Conservation (phyloP, 805 yeast species). For the Candida schatavii region DNA sequence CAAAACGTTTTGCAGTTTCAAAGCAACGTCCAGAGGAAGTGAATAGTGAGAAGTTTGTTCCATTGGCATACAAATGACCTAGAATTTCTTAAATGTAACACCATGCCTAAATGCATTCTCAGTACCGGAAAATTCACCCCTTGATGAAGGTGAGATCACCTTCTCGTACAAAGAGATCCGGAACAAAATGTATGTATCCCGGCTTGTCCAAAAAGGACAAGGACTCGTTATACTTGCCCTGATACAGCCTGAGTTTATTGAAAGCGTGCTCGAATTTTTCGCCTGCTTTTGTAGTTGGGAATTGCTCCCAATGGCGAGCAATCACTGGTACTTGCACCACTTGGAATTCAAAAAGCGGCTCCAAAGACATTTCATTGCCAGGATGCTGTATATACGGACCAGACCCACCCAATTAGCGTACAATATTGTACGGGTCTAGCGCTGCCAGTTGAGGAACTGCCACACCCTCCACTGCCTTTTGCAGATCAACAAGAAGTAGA, state of each 20-base stretch:
- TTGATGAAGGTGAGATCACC: conserved; percentile 19
- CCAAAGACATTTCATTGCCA: conserved; percentile 53
- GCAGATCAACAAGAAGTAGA: conserved; percentile 25
- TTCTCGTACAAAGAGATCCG: conserved; percentile 16
- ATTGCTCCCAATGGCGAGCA: conserved; percentile 80
- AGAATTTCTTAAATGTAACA: conserved; percentile 17
- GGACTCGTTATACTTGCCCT: conserved; percentile 35
- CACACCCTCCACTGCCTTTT: conserved; percentile 23
- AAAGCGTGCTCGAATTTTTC: conserved; percentile 22
- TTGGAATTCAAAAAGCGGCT: conserved; percentile 48
- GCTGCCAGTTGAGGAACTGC: conserved; percentile 42
- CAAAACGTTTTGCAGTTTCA: conserved; percentile 19
- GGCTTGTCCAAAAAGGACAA: conserved; percentile 33
- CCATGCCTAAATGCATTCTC: conserved; percentile 21
- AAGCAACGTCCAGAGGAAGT: conserved; percentile 21
- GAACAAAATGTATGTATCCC: conserved; percentile 28
- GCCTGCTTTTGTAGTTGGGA: conserved; percentile 33
- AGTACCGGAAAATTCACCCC: conserved; percentile 21
- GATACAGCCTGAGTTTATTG: conserved; percentile 31
- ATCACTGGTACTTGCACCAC: conserved; percentile 68
- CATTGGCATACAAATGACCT: conserved; percentile 15
- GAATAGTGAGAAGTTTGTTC: conserved; percentile 16
- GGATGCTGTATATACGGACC: conserved; percentile 53
- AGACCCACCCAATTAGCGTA: conserved; percentile 50
- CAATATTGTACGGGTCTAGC: conserved; percentile 44